These are phyloP conservation scores for Glycine latifolia DNA, from an alignment of 306 rosid genomes.

Conservation along the genomic window DNA sequence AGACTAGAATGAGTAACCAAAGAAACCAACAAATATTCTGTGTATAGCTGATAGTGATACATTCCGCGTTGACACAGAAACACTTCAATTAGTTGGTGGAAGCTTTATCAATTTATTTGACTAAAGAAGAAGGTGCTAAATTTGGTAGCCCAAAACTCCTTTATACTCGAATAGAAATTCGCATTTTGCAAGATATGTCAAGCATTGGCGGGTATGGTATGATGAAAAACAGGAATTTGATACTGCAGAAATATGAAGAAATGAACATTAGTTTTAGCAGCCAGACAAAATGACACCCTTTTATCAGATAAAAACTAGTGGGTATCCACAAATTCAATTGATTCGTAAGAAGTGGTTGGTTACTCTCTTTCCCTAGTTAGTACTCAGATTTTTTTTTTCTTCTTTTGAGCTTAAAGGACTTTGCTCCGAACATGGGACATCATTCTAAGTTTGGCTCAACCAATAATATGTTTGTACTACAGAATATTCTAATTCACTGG, in stretches of 20 bases:
- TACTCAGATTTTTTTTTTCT: constrained; percentile 26
- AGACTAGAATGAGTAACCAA: constrained; percentile 2
- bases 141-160: constrained; percentile 13
- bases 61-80: constrained; percentile 41
- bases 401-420: not conserved
- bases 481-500: constrained; percentile 52
- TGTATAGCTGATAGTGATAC: not conserved
- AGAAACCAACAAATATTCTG: constrained; percentile 33
- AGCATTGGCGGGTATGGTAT: constrained; percentile 35
- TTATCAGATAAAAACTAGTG: constrained; percentile 29
- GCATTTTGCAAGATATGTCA: constrained; percentile 35
- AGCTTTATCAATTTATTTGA: constrained; percentile 25
- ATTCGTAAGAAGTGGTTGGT: constrained; percentile 51
- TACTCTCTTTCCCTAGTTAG: constrained; percentile 31
- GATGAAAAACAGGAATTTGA: constrained; percentile 47
- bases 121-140: constrained; percentile 29
- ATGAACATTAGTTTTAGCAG: constrained; percentile 36
- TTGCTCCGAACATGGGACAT: constrained; percentile 39
- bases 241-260: constrained; percentile 36
- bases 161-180: constrained; percentile 32
- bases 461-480: constrained; percentile 44
- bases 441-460: constrained; percentile 39
- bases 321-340: constrained; percentile 30
- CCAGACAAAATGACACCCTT: constrained; percentile 45
- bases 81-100: constrained; percentile 32